phyloP scores from a whole-genome alignment of 2,329 filamentous ascomycete species.

The Exophiala dermatitidis region DNA sequence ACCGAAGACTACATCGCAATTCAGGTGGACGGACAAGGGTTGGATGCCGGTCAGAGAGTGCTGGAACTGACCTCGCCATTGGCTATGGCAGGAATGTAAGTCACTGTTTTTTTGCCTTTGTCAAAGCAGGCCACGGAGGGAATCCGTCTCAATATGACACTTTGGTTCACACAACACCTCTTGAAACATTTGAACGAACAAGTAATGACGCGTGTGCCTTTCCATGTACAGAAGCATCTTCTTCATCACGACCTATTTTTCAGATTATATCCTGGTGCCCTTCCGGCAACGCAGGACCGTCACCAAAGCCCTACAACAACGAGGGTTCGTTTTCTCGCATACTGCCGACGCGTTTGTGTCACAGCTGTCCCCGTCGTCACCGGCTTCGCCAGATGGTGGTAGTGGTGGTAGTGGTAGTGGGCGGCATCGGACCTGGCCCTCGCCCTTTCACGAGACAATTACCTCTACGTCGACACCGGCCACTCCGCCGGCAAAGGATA shows the following conservation, averaged over 20 bases:
- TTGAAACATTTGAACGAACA: no score
- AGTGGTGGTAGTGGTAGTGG: slow-evolving; percentile 15
- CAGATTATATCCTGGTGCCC: slow-evolving; percentile 91
- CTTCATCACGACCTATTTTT: slow-evolving; percentile 98
- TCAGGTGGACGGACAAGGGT: slow-evolving; percentile 79
- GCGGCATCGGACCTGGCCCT: not conserved
- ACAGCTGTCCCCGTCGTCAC: slow-evolving; percentile 37
- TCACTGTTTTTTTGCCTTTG: slow-evolving; percentile 11
- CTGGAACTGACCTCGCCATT: slow-evolving; percentile 86
- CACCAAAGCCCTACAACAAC: slow-evolving; percentile 64
- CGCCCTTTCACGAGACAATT: slow-evolving; percentile 20
- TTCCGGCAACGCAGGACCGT: slow-evolving; percentile 66
- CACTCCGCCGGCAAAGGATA: slow-evolving; percentile 69
- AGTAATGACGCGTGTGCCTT: not conserved
- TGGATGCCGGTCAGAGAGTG: slow-evolving; percentile 85
- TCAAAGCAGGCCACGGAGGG: not conserved
- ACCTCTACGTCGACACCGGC: slow-evolving; percentile 50
- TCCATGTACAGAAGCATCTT: slow-evolving; percentile 66
- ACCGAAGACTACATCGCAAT: slow-evolving; percentile 80
- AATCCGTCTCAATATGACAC: no score
- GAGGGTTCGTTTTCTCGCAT: slow-evolving; percentile 78
- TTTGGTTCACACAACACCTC: no score
- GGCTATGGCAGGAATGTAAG: slow-evolving; percentile 77
- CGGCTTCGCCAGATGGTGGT: slow-evolving; percentile 15
- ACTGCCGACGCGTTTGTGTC: slow-evolving; percentile 59